Conservation (phyloP, 495 filamentous ascomycete species). For the Aspergillus conjunctus region DNA sequence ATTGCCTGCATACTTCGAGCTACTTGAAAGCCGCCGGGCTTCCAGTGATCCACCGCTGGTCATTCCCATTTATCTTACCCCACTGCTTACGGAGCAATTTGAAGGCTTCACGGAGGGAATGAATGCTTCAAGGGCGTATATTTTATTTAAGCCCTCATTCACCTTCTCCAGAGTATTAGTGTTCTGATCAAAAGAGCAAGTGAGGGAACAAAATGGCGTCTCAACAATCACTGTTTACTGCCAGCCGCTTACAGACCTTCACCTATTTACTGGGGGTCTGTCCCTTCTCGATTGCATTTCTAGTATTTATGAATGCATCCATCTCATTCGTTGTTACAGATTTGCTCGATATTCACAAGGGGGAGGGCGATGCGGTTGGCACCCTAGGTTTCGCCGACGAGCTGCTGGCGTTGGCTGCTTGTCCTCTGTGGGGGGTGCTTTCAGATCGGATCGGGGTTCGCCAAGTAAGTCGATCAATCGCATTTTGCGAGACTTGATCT, state of each 20-base stretch:
- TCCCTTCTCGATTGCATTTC: conserved; percentile 93
- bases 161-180: not conserved
- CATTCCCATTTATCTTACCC: too few species aligned
- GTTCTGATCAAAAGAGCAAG: conserved; percentile 3
- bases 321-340: conserved; percentile 94
- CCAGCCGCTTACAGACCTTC: conserved; percentile 70
- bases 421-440: conserved; percentile 88
- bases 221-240: conserved; percentile 53
- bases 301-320: conserved; percentile 95
- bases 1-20: too few species aligned
- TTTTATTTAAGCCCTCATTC: too few species aligned
- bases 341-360: conserved; percentile 71
- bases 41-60: too few species aligned
- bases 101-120: too few species aligned
- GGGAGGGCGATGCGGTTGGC: conserved; percentile 87
- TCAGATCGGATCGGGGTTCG: conserved; percentile 88
- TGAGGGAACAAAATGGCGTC: conserved; percentile 31
- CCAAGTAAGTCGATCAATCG: conserved; percentile 41
- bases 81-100: too few species aligned
- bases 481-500: not conserved
- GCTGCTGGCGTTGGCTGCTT: conserved; percentile 84
- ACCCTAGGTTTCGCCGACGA: conserved; percentile 97
- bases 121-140: too few species aligned
- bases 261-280: conserved; percentile 89
- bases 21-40: too few species aligned